These are phyloP conservation scores for Parafenestella ontariensis DNA, from an alignment of 2,329 filamentous ascomycete species.

Conservation along the genomic window DNA sequence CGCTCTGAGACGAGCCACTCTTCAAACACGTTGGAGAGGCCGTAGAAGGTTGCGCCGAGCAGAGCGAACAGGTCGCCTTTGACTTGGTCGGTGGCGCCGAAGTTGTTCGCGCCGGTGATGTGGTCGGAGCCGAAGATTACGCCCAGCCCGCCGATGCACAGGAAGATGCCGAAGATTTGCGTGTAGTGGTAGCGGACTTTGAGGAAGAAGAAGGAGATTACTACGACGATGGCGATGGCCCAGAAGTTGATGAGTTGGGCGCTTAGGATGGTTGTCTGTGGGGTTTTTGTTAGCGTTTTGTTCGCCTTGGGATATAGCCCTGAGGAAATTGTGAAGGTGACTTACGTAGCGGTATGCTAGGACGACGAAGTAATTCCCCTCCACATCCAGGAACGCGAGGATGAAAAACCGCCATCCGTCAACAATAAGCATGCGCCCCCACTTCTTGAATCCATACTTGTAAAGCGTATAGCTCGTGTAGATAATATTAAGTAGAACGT, in stretches of 20 bases:
- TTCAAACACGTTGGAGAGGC: conserved; percentile 87
- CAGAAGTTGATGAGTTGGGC: conserved; percentile 98
- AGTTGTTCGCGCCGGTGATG: conserved; percentile 76
- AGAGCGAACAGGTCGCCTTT: conserved; percentile 95
- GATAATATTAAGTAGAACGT: conserved; percentile 80
- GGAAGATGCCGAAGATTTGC: conserved; percentile 84
- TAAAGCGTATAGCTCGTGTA: conserved; percentile 83
- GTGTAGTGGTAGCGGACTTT: conserved; percentile 87
- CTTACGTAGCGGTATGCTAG: conserved; percentile 76
- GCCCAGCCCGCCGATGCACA: conserved; percentile 91
- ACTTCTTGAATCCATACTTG: conserved; percentile 77
- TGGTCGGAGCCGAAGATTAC: conserved; percentile 87
- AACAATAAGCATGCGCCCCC: conserved; percentile 66
- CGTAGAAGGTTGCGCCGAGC: conserved; percentile 88
- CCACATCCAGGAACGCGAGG: conserved; percentile 89
- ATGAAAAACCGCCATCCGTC: conserved; percentile 94
- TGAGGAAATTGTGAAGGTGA: not conserved
- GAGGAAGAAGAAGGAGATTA: conserved; percentile 82
- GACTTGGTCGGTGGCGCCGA: conserved; percentile 72
- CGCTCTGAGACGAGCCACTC: conserved; percentile 90
- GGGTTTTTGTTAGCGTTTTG: not conserved
- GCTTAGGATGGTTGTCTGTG: conserved; percentile 84
- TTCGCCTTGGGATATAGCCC: too few relatives aligned
- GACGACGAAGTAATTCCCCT: conserved; percentile 98
- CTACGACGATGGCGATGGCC: conserved; percentile 92